Evolutionary conservation across 306 rosid genomes (phyloP).

Genomic region (Begonia masoniana): DNA sequence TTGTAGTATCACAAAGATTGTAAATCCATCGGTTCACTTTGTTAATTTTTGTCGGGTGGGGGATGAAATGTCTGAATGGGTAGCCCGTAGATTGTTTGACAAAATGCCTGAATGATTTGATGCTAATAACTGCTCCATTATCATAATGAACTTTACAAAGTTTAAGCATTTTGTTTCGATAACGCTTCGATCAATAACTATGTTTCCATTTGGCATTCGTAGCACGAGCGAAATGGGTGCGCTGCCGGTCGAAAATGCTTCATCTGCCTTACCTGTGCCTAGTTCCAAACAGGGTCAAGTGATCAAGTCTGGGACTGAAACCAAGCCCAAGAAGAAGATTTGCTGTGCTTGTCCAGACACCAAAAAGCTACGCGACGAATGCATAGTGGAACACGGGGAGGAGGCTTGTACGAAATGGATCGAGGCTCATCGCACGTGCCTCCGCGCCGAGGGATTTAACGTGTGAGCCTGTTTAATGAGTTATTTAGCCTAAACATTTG

Average conservation of each 20-base stretch:
- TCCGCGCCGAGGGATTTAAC: constrained; percentile 79
- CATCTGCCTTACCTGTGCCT: constrained; percentile 20
- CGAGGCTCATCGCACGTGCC: constrained; percentile 73
- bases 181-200: too few species aligned
- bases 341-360: constrained; percentile 84
- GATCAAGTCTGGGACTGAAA: constrained; percentile 15
- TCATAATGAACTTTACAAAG: too few species aligned
- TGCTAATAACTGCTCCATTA: too few species aligned
- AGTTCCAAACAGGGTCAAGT: constrained; percentile 17
- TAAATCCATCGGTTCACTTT: too few species aligned
- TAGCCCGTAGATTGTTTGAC: too few species aligned
- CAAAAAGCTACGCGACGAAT: constrained; percentile 75
- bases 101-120: too few species aligned
- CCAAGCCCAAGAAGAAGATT: constrained; percentile 71
- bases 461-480: constrained; percentile 24
- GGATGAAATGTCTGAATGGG: too few species aligned
- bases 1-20: too few species aligned
- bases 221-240: constrained; percentile 31
- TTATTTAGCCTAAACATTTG: too few species aligned
- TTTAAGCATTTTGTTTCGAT: too few species aligned
- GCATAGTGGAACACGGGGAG: constrained; percentile 87
- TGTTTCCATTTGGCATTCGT: too few species aligned
- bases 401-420: constrained; percentile 75
- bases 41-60: too few species aligned
- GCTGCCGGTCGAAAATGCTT: constrained; percentile 23